A percentile compares a stretch with the other conserved stretches of the same genome.
phyloP scores from a whole-genome alignment of 1,284 basidiomycete genomes.

The Cryptococcus deneoformans region DNA sequence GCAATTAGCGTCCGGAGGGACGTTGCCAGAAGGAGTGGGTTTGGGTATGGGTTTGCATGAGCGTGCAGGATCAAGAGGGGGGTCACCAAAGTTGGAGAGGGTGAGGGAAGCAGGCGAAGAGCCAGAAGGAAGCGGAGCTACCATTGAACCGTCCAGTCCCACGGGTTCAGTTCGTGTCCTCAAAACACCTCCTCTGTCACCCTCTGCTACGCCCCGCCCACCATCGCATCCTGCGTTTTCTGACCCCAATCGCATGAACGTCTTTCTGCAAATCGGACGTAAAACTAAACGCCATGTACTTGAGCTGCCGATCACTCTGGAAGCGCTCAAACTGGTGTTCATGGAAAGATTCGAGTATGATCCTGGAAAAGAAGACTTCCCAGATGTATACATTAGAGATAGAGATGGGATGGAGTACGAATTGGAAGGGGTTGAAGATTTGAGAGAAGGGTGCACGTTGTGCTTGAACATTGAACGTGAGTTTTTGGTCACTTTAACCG shows the following conservation, averaged over 20 bases:
- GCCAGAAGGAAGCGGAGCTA: not conserved
- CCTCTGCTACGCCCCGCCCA: slow-evolving; percentile 20
- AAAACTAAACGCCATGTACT: slow-evolving; percentile 86
- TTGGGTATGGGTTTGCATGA: not conserved
- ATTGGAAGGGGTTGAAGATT: slow-evolving; percentile 91
- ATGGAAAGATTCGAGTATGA: slow-evolving; percentile 95
- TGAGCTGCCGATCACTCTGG: slow-evolving; percentile 59
- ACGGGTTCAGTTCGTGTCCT: slow-evolving; percentile 20
- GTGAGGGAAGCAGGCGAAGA: not conserved
- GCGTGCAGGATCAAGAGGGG: not conserved
- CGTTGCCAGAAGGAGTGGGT: slow-evolving; percentile 22
- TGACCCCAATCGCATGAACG: slow-evolving; percentile 54
- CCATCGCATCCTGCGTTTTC: slow-evolving; percentile 4
- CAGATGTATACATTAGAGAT: slow-evolving; percentile 93
- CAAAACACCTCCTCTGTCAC: slow-evolving; percentile 23
- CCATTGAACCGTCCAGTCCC: not conserved
- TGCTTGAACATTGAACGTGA: slow-evolving; percentile 95
- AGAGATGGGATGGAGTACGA: slow-evolving; percentile 92
- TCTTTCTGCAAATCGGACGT: slow-evolving; percentile 87
- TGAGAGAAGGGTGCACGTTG: slow-evolving; percentile 80
- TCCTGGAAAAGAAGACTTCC: slow-evolving; percentile 89
- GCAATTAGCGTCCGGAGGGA: slow-evolving; percentile 29
- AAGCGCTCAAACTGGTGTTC: slow-evolving; percentile 62
- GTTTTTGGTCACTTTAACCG: slow-evolving; percentile 40
- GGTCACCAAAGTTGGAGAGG: not conserved